Base-by-base conservation (phyloP, 768 basidiomycete genomes). In the Trametes gibbosa region DNA sequence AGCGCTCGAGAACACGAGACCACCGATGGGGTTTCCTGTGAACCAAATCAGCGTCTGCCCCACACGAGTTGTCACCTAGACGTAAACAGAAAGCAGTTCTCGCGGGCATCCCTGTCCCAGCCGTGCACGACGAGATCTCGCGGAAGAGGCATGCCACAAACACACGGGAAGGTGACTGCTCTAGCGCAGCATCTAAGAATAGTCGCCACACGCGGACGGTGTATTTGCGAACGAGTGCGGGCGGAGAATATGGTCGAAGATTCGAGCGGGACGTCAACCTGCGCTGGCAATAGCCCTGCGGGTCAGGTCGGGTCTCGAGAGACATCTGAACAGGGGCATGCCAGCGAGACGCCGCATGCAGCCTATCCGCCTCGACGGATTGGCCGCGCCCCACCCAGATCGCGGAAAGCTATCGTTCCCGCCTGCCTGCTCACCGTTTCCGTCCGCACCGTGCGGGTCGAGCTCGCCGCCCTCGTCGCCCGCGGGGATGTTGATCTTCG, bases 1-100 rank as follows among this genome's bases (percentile, higher is more conserved):
- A n/a, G 84, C 86, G 59, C 57, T 79, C 21, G 87, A 86, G 70
- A 89, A 89, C n/a, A 92, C 84, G 42, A 89, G 77, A 3, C 83
- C 85, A 27, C 86, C 88, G 34, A 82, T 79, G 10, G 81, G 84
- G 65, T 83, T 85, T 16, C 81, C 84, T 73, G 50, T 13, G 42
- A 27, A 46, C 23, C n/a, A 2, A 5, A 41, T 40, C 25, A 51
- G 39, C 34, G 25, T 8, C 19, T 17, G 6, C 9, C 2, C n/a
- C 24, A 37, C 24, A 21, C 23, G 10, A 41, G 6, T 43, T 19
- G 19, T 9, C 42, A 14, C 42, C 42, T n/a, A 24, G 19, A 41
- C 40, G 40, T 41, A 14, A 14, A 41, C 16, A 14, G 16, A 41
- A 41, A 41, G 13, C 16, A 41, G 13, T 19, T 16, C 13, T 19